These are phyloP conservation scores for Metarhizium anisopliae DNA, from an alignment of 2,329 filamentous ascomycete genomes.

Conservation along the genomic window DNA sequence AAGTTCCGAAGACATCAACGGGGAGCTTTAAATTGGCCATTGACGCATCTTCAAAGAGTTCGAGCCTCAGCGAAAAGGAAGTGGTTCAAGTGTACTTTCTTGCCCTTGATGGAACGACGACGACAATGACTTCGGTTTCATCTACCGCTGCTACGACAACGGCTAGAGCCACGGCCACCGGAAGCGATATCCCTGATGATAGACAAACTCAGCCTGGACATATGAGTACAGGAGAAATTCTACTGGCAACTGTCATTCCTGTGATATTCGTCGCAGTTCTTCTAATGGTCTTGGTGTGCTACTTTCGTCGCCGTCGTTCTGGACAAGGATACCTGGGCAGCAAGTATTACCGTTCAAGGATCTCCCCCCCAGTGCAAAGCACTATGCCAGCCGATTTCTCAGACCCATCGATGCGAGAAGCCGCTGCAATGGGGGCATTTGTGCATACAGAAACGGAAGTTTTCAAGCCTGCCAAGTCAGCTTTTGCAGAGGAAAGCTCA, in stretches of 20 bases:
- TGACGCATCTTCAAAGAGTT: slow-evolving; percentile 23
- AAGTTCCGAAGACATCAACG: slow-evolving; percentile 25
- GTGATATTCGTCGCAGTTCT: slow-evolving; percentile 26
- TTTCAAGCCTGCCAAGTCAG: slow-evolving; percentile 11
- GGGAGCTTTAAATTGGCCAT: slow-evolving; percentile 23
- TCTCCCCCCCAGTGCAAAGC: slow-evolving; percentile 21
- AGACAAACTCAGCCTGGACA: slow-evolving; percentile 11
- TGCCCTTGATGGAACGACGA: slow-evolving; percentile 15
- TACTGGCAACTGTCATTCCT: slow-evolving; percentile 36
- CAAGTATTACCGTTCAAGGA: slow-evolving; percentile 20
- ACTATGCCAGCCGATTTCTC: slow-evolving; percentile 19
- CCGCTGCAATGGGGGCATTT: slow-evolving; percentile 9
- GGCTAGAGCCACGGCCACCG: slow-evolving; percentile 13
- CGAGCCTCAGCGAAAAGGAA: slow-evolving; percentile 26
- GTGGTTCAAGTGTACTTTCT: slow-evolving; percentile 27
- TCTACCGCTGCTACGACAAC: slow-evolving; percentile 15
- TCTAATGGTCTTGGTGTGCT: slow-evolving; percentile 24
- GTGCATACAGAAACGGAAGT: slow-evolving; percentile 9
- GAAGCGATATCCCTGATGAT: slow-evolving; percentile 9
- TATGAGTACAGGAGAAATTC: slow-evolving; percentile 24
- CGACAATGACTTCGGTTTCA: slow-evolving; percentile 12
- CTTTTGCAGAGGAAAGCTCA: slow-evolving; percentile 17
- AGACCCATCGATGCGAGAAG: slow-evolving; percentile 14
- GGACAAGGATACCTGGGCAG: slow-evolving; percentile 19
- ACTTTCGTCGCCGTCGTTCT: slow-evolving; percentile 21